phyloP scores from a whole-genome alignment of 208 protist genomes.

The Kentomonas sorsogonicus region DNA sequence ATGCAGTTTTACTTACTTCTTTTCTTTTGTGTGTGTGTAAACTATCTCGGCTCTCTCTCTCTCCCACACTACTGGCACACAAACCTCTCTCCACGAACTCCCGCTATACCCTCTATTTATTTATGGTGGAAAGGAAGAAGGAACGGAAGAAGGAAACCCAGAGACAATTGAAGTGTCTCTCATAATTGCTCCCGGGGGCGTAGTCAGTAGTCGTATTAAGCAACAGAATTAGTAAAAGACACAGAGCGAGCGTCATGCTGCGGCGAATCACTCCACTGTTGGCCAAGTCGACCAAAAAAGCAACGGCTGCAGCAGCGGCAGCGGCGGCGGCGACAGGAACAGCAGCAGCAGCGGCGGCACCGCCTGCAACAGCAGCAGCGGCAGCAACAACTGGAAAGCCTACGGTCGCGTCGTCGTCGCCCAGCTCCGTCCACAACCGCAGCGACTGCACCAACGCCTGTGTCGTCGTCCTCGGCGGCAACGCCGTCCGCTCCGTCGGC shows the following conservation, averaged over 20 bases:
- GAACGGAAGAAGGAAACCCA: too few relatives aligned
- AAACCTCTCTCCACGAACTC: not conserved
- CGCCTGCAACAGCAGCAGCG: not conserved
- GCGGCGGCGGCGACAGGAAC: not conserved
- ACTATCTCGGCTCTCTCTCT: not conserved
- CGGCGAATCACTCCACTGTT: slow-evolving; percentile 2
- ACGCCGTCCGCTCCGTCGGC: too few relatives aligned
- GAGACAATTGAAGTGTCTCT: too few relatives aligned
- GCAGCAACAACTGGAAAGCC: too few relatives aligned
- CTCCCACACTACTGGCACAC: not conserved
- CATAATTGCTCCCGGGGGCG: not conserved
- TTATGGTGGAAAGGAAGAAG: too few relatives aligned
- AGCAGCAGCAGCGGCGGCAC: slow-evolving; percentile 1
- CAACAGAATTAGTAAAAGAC: not conserved
- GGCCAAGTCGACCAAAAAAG: slow-evolving; percentile 44
- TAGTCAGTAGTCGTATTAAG: not conserved
- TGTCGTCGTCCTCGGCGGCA: too few relatives aligned
- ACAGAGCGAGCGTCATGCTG: not conserved
- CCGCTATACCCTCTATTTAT: not conserved
- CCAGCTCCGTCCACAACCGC: too few relatives aligned
- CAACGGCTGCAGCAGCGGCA: slow-evolving; percentile 7
- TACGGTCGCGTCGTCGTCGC: too few relatives aligned
- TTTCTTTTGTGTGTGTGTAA: too few relatives aligned
- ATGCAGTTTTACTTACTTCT: too few relatives aligned
- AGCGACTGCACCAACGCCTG: too few relatives aligned